Evolutionary conservation across 2,329 filamentous ascomycete species (phyloP), one percentile per base, ranked within the genome.

Genomic region (Clonostachys byssicola): DNA sequence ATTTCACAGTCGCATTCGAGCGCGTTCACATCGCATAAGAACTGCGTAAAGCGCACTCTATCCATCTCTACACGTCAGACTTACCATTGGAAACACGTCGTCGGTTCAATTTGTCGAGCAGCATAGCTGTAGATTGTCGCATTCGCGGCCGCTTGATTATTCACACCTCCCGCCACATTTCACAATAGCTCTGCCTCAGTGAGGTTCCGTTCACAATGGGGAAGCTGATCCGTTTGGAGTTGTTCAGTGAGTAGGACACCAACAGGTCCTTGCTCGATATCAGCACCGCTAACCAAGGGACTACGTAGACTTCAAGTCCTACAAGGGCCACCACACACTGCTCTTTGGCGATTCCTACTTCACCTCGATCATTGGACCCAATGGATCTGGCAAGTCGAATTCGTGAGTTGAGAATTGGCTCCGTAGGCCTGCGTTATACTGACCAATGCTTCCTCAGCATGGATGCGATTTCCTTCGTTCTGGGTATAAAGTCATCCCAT

Each of bases 351-450:
- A 99, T 73, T 95, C 92, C 3, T 97, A 96, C 71, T 99, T 99
- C 69, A 99, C 94, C 44, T 99, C 94, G 40, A 96, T 99, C 62
- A 97, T 99, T 62, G 94, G 95, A 6, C 94, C 94, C 65, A 99
- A 99, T 92, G 94, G 94, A 75, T 97, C 94, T 35, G 94, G 94
- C 54, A 99, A 99, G 70, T 99, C 94, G 17, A 99, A 99, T 67
- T 96, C 92, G 89, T 92, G 71, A 64, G 85, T 75, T 40, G 54
- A 41, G 20, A 34, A 17, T 33, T 47, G 54, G 42, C 53, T 38
- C 14, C 14, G 7, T 39, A 18, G 36, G 14, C 14, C 14, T 39
- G 36, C 36, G 14, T 30, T 30, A 10, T 41, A 34, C 23, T 48
- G 30, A 43, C 34, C 34, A 36, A 17, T 16, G 14, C 43, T 17